phyloP scores from a whole-genome alignment of 352 stramenopile species.

The Pythium oligandrum region DNA sequence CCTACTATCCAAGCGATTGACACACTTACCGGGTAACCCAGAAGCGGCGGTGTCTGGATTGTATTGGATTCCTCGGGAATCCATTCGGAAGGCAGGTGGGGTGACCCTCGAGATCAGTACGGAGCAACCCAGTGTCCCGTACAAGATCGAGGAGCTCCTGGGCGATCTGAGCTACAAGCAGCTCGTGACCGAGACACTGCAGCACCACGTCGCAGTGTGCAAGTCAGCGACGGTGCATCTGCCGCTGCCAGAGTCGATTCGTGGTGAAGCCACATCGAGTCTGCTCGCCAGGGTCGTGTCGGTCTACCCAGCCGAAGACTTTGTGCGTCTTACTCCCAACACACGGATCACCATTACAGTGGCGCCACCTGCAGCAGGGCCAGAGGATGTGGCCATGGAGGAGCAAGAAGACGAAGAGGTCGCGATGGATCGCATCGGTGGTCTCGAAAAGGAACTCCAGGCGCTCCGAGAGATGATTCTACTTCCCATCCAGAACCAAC shows the following conservation, averaged over 20 bases:
- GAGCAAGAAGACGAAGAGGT: conserved; percentile 1
- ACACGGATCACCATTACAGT: conserved; percentile 60
- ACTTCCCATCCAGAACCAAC: conserved; percentile 35
- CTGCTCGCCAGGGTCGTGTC: conserved; percentile 20
- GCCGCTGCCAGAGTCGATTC: conserved; percentile 16
- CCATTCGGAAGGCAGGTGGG: conserved; percentile 34
- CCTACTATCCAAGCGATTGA: too few species aligned
- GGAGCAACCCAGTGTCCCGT: neutral
- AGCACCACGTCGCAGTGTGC: conserved; percentile 44
- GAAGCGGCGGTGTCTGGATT: conserved; percentile 7
- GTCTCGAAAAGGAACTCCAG: conserved; percentile 55
- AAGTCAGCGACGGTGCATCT: conserved; percentile 32
- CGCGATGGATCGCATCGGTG: conserved; percentile 26
- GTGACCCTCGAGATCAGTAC: conserved; percentile 44
- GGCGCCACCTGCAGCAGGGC: neutral
- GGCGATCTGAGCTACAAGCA: conserved; percentile 30
- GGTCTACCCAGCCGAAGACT: conserved; percentile 15
- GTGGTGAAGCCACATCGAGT: neutral
- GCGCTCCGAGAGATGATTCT: conserved; percentile 69
- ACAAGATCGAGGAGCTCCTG: conserved; percentile 27
- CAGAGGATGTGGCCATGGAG: neutral
- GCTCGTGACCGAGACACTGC: conserved; percentile 50
- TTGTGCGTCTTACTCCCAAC: conserved; percentile 25
- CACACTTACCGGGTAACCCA: neutral
- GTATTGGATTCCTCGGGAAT: conserved; percentile 42